Conservation (phyloP, 805 yeast species). For the Candida michaelii region DNA sequence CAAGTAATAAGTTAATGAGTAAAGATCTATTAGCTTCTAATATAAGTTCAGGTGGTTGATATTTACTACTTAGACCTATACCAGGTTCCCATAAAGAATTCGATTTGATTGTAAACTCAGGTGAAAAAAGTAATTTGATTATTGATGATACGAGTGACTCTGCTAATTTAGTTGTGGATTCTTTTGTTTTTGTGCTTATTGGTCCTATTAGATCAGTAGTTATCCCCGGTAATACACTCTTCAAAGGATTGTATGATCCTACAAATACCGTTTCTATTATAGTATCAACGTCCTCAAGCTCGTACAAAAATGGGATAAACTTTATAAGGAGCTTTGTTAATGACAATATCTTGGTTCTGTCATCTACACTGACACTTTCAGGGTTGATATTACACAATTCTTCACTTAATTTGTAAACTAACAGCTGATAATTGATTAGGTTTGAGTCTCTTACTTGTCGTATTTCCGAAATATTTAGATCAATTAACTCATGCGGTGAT, state of each 20-base stretch:
- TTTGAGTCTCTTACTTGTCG: constrained; percentile 27
- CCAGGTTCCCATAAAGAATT: constrained; percentile 76
- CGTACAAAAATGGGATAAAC: constrained; percentile 67
- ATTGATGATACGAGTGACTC: constrained; percentile 18
- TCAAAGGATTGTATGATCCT: not conserved
- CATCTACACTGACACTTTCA: not conserved
- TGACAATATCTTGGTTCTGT: constrained; percentile 1
- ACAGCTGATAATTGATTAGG: constrained; percentile 52
- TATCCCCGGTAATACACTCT: not conserved
- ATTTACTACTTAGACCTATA: constrained; percentile 49
- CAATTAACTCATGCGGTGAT: not conserved
- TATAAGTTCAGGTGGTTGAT: constrained; percentile 23
- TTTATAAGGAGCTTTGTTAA: constrained; percentile 58
- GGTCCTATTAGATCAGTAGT: not conserved
- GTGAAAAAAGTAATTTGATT: constrained; percentile 51
- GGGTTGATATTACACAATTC: constrained; percentile 7
- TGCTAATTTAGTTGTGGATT: not conserved
- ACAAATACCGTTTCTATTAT: constrained; percentile 20
- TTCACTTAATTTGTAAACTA: constrained; percentile 38
- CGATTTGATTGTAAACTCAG: constrained; percentile 48
- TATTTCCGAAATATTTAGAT: not conserved
- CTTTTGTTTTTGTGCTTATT: not conserved
- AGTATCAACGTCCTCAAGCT: constrained; percentile 33
- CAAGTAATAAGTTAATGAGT: constrained; percentile 57
- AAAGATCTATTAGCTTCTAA: constrained; percentile 69